Base-by-base conservation (phyloP, 352 stramenopile genomes). In the Phytopythium litorale region DNA sequence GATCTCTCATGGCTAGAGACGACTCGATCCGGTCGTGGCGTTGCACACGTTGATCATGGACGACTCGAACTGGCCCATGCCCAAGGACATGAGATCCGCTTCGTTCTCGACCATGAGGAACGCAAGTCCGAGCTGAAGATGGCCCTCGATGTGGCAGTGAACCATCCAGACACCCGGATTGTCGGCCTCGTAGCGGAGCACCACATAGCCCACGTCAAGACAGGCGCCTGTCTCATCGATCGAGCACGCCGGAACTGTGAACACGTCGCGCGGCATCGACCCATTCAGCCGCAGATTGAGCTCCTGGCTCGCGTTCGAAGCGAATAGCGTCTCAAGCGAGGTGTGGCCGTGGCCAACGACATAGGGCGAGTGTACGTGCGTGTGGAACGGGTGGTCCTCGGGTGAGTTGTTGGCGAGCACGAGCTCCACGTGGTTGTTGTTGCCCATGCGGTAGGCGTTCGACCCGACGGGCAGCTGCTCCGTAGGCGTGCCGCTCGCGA, bases 131-230 rank as follows among this genome's bases (percentile, higher is more conserved):
- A 75, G 54, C 23, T 49, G 7, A 0, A 49, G 43, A 12, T 49
- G 69, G 71, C 70, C 76, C 40, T 83, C 74, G 59, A 83, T 83
- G 62, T 83, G 74, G 52, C 74, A 83, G 60, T 83, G 74, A 49
- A 83, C 71, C 18, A 83, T 60, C 74, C 74, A 83, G 32, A 73
- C 72, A 12, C 74, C 74, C 4, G 74, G 69, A 46, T 83, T 80
- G 63, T 79, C 66, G 13, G 72, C 65, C 13, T 71, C 67, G n/a
- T 80, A 16, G n/a, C 74, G 71, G 37, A 75, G 69, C 18, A 80
- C 56, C 32, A 75, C 65, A n/a, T 49, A 49, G 43, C 43, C 43
- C n/a, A 49, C 43, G n/a, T 49, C 43, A 19, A 49, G 18, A 28
- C 75, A 83, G 5, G 66, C 60, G 5, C 60, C 66, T 2, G 12